Base-by-base conservation (phyloP, 768 basidiomycete genomes). In the Candolleomyces aberdarensis region DNA sequence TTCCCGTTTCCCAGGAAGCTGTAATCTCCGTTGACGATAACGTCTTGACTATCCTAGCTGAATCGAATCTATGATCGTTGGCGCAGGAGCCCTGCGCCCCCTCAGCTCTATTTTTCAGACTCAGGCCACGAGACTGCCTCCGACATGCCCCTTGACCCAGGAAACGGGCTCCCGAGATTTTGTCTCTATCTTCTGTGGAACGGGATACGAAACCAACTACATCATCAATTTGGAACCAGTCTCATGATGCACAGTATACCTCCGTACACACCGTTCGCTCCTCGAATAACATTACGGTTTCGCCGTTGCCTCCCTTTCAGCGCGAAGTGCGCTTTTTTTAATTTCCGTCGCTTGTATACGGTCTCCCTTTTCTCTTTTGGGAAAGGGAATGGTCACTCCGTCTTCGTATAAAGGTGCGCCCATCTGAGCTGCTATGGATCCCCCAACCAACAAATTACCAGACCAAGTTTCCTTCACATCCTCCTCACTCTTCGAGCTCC, bases 251-350 rank as follows among this genome's bases (percentile, higher is more conserved):
- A 22, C 44, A 14, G 14, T 17, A 58, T 14, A 19, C 32, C 52
- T 60, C 59, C 52, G 50, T 32, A 20, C 9, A 32, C 47, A 11
- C 22, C 41, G 39, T 14, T 41, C 51, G 52, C 43, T 22, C 36
- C 31, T 22, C 39, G 26, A 20, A 56, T 61, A 61, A 54, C 39
- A 22, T 61, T 61, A 61, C 48, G 60, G 43, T 61, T 61, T 47
- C 54, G 39, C n/a, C 26, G n/a, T 19, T 26, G 13, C 44, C 22
- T 53, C 40, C 20, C 26, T 26, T 39, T 11, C 29, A 15, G 31
- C 19, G 14, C 19, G 49, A 14, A 14, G 49, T 7, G 19, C 26
- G 29, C 20, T 11, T 39, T 20, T 39, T 39, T 39, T 54, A 13
- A 54, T 54, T 39, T 54, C 52, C 52, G 52, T 54, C 52, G 10